These are phyloP conservation scores for Friedmanniomyces endolithicus DNA, from an alignment of 495 filamentous ascomycete species.

Conservation along the genomic window DNA sequence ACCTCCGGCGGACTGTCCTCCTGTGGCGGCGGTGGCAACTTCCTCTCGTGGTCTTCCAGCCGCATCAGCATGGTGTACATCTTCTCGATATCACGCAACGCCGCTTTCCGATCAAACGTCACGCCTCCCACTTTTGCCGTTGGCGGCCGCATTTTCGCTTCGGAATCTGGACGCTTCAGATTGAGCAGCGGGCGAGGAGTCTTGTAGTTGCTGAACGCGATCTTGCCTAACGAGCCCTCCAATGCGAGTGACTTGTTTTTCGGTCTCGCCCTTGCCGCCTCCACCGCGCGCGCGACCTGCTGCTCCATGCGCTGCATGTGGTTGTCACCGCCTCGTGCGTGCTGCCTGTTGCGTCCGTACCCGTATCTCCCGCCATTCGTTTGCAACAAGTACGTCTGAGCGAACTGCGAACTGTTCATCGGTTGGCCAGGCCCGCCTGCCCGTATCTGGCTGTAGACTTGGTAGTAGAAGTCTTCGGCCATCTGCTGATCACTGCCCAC, in stretches of 20 bases:
- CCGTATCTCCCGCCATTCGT: slow-evolving; percentile 63
- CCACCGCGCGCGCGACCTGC: slow-evolving; percentile 91
- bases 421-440: slow-evolving; percentile 80
- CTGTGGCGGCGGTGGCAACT: slow-evolving; percentile 55
- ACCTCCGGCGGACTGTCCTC: slow-evolving; percentile 50
- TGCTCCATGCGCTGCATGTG: slow-evolving; percentile 99
- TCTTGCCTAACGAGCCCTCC: slow-evolving; percentile 96
- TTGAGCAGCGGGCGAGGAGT: slow-evolving; percentile 89
- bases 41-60: slow-evolving; percentile 88
- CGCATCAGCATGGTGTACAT: slow-evolving; percentile 81
- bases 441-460: slow-evolving; percentile 87
- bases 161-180: slow-evolving; percentile 75
- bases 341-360: slow-evolving; percentile 51
- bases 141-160: slow-evolving; percentile 35
- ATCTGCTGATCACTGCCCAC: slow-evolving; percentile 61
- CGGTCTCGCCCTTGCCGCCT: slow-evolving; percentile 89
- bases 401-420: slow-evolving; percentile 64
- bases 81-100: slow-evolving; percentile 70
- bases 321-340: slow-evolving; percentile 72
- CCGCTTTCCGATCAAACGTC: slow-evolving; percentile 60
- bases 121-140: slow-evolving; percentile 24
- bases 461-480: slow-evolving; percentile 95
- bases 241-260: slow-evolving; percentile 98
- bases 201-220: slow-evolving; percentile 96
- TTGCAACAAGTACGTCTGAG: slow-evolving; percentile 93